Base-by-base conservation (phyloP, 179 eudicot genomes). In the Silene coronaria region DNA sequence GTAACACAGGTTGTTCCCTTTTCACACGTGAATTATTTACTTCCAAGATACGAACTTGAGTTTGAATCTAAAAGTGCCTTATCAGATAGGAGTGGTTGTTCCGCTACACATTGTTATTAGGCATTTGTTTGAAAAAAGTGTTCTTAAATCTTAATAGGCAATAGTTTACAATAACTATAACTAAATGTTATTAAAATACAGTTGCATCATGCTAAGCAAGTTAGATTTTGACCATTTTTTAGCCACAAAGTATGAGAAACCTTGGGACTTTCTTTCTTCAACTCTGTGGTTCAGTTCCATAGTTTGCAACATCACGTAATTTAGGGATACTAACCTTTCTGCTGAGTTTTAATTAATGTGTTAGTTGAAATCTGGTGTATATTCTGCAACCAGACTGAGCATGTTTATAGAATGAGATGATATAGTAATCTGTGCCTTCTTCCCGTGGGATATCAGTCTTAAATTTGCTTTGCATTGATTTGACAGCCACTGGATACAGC, bases 401-500 rank as follows among this genome's bases (percentile, higher is more conserved):
- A n/a, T 42, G 58, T 78, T 63, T 72, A 8, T 14, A 67, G 12
- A 73, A 21, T 21, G 34, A 55, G 14, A 23, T 22, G 61, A 57
- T 10, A 0, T 58, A 0, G 2, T 45, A 19, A 27, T 30, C 42
- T 42, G 53, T 16, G 9, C 57, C 32, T 11, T 22, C 6, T 5
- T 13, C 26, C 0, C 26, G 9, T 42, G n/a, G 48, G 6, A 45
- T 22, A 28, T 34, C 60, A 45, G 64, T 64, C 81, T 76, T 62
- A 68, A 58, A 11, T 32, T 78, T 4, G 12, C 10, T 73, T n/a
- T 75, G 64, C 72, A 76, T 78, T 51, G 76, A 60, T 53, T 74
- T 71, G 76, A 79, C 90, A 92, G 97, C 97, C 97, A 45, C 83
- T 92, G 82, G 97, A 92, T 83, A 92, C 97, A 51, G 96, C 93